Evolutionary conservation across 345 rosid species (phyloP).

Genomic region (Corymbia maculata): DNA sequence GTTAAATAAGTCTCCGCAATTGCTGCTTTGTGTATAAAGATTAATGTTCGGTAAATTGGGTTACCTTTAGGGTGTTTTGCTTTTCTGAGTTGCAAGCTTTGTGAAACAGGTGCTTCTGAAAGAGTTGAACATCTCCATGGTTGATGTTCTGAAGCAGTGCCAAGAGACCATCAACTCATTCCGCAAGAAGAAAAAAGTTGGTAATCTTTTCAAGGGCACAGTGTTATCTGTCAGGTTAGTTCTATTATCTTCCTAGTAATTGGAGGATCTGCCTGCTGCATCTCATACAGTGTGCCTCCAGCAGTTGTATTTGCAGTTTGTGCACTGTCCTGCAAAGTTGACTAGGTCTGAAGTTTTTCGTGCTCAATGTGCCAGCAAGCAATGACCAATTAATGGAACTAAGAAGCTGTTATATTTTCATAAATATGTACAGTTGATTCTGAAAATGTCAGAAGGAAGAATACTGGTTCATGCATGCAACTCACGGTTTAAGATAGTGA

Average conservation of each 20-base stretch:
- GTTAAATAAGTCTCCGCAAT: not conserved
- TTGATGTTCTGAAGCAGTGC: conserved; percentile 56
- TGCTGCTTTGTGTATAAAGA: not conserved
- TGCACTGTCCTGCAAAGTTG: not conserved
- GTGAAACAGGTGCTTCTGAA: conserved; percentile 39
- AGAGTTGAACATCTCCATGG: conserved; percentile 41
- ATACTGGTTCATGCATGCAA: not conserved
- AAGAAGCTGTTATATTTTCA: not conserved
- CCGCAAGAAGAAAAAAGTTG: conserved; percentile 62
- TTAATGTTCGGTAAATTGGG: not conserved
- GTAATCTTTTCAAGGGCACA: conserved; percentile 30
- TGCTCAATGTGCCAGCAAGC: not conserved
- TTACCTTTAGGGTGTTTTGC: not conserved
- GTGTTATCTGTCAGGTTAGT: conserved; percentile 59
- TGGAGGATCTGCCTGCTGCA: not conserved
- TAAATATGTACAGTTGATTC: not conserved
- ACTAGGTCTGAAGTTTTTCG: not conserved
- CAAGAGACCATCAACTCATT: conserved; percentile 39
- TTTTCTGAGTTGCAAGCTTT: conserved; percentile 8
- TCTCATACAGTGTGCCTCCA: not conserved
- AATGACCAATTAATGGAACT: not conserved
- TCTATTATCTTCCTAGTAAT: not conserved
- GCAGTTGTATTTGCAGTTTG: not conserved
- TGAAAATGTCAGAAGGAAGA: not conserved
- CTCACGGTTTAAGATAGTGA: not conserved